Evolutionary conservation across 257 asterid species (phyloP).

Genomic region (Nicotiana obtusifolia): DNA sequence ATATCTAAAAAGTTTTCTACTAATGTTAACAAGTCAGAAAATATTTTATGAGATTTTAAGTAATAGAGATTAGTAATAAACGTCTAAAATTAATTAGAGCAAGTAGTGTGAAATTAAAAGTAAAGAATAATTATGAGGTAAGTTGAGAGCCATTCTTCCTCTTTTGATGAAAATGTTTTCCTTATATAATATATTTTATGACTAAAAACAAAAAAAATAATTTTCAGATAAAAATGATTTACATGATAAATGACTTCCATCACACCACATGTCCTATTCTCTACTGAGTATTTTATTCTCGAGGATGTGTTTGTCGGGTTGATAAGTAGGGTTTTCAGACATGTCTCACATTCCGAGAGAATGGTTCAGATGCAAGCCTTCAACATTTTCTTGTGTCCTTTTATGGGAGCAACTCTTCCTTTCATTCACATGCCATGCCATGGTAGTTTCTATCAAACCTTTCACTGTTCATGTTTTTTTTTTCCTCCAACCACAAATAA

Average conservation of each 20-base stretch:
- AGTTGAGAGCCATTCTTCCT: neutral
- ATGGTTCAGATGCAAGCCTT: neutral
- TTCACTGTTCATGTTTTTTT: no score
- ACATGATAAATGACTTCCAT: no score
- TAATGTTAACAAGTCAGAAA: neutral
- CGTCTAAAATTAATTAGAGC: neutral
- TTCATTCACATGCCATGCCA: neutral
- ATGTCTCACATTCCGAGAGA: slow-evolving; percentile 5
- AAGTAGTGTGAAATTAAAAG: neutral
- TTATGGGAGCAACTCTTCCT: neutral
- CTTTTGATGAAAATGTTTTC: no score
- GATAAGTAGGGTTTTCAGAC: neutral
- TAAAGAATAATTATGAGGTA: neutral
- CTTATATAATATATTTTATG: no score
- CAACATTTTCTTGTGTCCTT: neutral
- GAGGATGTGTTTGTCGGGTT: neutral
- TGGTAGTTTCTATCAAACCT: neutral
- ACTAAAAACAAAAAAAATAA: no score
- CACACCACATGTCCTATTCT: no score
- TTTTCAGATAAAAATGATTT: no score
- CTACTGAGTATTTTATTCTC: neutral
- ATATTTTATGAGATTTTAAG: neutral
- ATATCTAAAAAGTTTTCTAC: neutral
- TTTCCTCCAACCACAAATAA: neutral
- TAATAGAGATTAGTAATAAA: no score